phyloP scores from a whole-genome alignment of 2,329 filamentous ascomycete species.

The Grosmannia huntii region DNA sequence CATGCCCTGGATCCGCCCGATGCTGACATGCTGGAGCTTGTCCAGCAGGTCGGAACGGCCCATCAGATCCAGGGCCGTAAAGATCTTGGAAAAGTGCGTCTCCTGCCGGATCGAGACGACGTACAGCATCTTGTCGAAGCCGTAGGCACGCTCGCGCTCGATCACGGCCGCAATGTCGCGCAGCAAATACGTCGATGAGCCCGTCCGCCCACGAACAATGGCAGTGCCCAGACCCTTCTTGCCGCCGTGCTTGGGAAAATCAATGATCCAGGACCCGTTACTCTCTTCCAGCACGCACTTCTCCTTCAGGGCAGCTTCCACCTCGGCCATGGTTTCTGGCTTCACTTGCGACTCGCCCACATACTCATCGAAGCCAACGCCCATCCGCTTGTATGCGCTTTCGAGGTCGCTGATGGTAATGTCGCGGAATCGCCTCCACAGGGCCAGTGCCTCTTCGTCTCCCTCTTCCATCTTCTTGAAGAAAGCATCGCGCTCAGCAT shows the following conservation, averaged over 20 bases:
- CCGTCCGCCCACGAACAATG: slow-evolving; percentile 48
- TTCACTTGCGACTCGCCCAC: no score
- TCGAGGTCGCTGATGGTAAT: no score
- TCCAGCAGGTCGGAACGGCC: slow-evolving; percentile 19
- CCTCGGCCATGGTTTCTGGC: no score
- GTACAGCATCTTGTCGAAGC: slow-evolving; percentile 27
- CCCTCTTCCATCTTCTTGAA: no score
- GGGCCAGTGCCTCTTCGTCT: no score
- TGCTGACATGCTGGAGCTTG: slow-evolving; percentile 13
- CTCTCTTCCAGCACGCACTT: slow-evolving; percentile 34
- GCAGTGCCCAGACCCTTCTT: slow-evolving; percentile 48
- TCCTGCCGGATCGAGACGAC: slow-evolving; percentile 24
- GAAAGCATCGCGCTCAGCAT: no score
- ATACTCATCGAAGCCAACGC: no score
- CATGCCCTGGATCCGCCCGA: no score
- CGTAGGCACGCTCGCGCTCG: slow-evolving; percentile 44
- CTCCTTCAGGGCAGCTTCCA: no score
- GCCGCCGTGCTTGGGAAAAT: slow-evolving; percentile 51
- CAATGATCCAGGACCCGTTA: slow-evolving; percentile 54
- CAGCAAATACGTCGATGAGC: slow-evolving; percentile 55
- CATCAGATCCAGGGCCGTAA: slow-evolving; percentile 23
- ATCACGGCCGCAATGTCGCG: slow-evolving; percentile 55
- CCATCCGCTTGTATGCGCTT: no score
- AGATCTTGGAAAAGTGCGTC: slow-evolving; percentile 20
- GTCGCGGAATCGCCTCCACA: no score